A percentile compares a stretch with the other conserved stretches of the same genome.
These are phyloP conservation scores for Butyriboletus loyo DNA, from an alignment of 768 basidiomycete species.

Conservation along the genomic window DNA sequence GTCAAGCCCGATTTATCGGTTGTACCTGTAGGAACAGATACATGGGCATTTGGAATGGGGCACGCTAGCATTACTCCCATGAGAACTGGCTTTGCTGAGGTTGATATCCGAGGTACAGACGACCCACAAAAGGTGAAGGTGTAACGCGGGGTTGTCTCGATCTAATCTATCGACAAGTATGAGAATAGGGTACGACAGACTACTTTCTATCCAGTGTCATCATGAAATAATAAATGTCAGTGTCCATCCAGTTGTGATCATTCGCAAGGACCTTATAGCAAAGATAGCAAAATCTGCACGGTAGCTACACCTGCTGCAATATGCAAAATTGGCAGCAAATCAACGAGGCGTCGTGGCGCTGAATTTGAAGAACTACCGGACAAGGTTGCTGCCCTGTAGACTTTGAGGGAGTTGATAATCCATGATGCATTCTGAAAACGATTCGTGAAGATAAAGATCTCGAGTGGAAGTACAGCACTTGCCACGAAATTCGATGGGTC, in stretches of 20 bases:
- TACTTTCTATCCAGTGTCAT: constrained; percentile 8
- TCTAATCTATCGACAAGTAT: background rate
- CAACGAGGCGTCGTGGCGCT: background rate
- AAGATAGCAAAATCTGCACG: constrained; percentile 15
- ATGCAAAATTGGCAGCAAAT: constrained; percentile 7
- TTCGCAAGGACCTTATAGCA: constrained; percentile 15
- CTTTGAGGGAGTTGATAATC: constrained; percentile 76
- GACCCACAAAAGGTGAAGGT: constrained; percentile 14
- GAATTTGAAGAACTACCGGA: constrained; percentile 33
- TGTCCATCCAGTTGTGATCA: background rate
- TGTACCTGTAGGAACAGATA: constrained; percentile 78
- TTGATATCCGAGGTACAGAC: constrained; percentile 1
- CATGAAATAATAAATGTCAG: constrained; percentile 9
- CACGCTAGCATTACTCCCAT: constrained; percentile 77
- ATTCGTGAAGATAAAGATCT: constrained; percentile 3
- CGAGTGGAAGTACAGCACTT: constrained; percentile 24
- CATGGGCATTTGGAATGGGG: constrained; percentile 72
- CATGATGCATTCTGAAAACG: constrained; percentile 67
- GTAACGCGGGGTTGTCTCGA: constrained; percentile 44
- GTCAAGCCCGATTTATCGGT: constrained; percentile 54
- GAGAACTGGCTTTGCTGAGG: constrained; percentile 69
- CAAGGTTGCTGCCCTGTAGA: constrained; percentile 60
- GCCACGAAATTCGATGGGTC: constrained; percentile 73
- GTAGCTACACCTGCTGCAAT: constrained; percentile 3
- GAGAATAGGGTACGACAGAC: background rate